A percentile compares a stretch with the other conserved stretches of the same genome.
These are phyloP conservation scores for Clavispora carvajalis DNA, from an alignment of 805 yeast species.

Conservation along the genomic window DNA sequence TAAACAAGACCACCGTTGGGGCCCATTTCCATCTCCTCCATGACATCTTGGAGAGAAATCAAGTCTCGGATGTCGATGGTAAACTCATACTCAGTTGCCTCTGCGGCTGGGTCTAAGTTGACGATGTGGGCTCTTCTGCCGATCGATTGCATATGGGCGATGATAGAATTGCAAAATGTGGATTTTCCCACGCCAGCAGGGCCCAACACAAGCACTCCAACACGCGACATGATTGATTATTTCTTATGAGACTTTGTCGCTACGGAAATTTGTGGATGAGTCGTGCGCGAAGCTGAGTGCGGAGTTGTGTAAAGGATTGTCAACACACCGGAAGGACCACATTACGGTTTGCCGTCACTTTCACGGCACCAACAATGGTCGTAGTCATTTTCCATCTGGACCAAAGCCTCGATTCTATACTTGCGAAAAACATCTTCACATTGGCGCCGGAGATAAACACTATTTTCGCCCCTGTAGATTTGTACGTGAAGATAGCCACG, in stretches of 20 bases:
- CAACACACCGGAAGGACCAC: background rate
- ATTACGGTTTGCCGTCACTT: background rate
- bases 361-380: slow-evolving; percentile 65
- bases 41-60: slow-evolving; percentile 86
- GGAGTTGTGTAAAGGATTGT: background rate
- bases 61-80: slow-evolving; percentile 89
- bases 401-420: slow-evolving; percentile 48
- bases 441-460: slow-evolving; percentile 52
- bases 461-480: slow-evolving; percentile 59
- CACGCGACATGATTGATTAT: slow-evolving; percentile 67
- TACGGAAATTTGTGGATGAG: slow-evolving; percentile 5
- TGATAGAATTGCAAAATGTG: slow-evolving; percentile 85
- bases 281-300: slow-evolving; percentile 8
- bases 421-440: slow-evolving; percentile 50
- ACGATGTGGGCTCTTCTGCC: slow-evolving; percentile 95
- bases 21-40: slow-evolving; percentile 90
- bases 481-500: slow-evolving; percentile 81
- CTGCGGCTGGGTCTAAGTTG: slow-evolving; percentile 96
- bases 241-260: background rate
- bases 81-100: slow-evolving; percentile 85
- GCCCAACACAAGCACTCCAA: slow-evolving; percentile 88
- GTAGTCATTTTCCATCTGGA: slow-evolving; percentile 64
- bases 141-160: slow-evolving; percentile 79
- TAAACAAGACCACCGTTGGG: slow-evolving; percentile 93
- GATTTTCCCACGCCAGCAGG: slow-evolving; percentile 98